A percentile compares a stretch with the other conserved stretches of the same genome.
Conservation (phyloP, 805 yeast species). For the Schizosaccharomyces lindneri region DNA sequence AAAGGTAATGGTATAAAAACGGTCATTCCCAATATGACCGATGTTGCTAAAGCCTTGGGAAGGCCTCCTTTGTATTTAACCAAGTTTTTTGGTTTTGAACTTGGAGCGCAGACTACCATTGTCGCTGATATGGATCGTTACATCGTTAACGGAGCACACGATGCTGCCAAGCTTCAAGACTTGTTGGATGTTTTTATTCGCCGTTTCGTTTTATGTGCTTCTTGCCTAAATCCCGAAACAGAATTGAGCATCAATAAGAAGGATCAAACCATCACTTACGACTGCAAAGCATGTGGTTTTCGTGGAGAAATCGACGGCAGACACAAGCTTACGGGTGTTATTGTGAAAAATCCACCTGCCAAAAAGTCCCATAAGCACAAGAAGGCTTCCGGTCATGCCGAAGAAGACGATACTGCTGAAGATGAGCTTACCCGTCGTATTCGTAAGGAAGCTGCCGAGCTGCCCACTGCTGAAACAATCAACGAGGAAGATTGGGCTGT, state of each 20-base stretch:
- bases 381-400: constrained; percentile 22
- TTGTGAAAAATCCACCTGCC: constrained; percentile 63
- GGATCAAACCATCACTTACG: constrained; percentile 53
- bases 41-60: constrained; percentile 81
- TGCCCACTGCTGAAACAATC: constrained; percentile 22
- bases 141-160: constrained; percentile 86
- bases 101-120: constrained; percentile 84
- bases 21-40: constrained; percentile 66
- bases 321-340: constrained; percentile 66
- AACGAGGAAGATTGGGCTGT: constrained; percentile 91
- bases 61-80: constrained; percentile 82
- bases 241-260: constrained; percentile 51
- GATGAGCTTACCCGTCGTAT: constrained; percentile 55
- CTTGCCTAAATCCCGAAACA: constrained; percentile 94
- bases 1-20: constrained; percentile 98
- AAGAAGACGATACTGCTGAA: constrained; percentile 42
- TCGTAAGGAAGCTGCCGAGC: constrained; percentile 58
- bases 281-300: constrained; percentile 96
- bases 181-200: constrained; percentile 78
- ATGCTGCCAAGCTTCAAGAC: constrained; percentile 73
- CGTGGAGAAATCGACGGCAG: constrained; percentile 62
- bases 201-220: constrained; percentile 78
- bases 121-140: constrained; percentile 64
- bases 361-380: constrained; percentile 3
- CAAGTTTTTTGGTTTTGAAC: constrained; percentile 85